A percentile compares a stretch with the other conserved stretches of the same genome.
Conservation (phyloP, 2,329 filamentous ascomycete species). For the Botrytis porri region DNA sequence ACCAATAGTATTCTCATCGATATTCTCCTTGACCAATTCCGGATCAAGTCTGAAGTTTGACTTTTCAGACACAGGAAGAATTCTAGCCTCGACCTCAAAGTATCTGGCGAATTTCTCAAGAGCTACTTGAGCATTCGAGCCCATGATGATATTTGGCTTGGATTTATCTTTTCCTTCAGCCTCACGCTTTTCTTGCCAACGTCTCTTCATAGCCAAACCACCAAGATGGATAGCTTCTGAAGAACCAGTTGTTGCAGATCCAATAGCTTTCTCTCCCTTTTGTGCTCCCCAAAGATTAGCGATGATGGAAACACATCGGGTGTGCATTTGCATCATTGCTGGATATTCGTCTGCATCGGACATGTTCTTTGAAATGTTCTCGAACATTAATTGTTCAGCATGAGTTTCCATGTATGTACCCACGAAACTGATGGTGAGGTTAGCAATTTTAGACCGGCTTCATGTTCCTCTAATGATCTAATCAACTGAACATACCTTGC, state of each 20-base stretch:
- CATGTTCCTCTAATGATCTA: not conserved
- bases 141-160: slow-evolving; percentile 73
- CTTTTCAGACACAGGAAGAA: slow-evolving; percentile 59
- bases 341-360: slow-evolving; percentile 68
- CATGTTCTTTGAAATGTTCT: slow-evolving; percentile 69
- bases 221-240: slow-evolving; percentile 70
- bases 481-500: slow-evolving; percentile 45
- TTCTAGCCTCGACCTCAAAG: slow-evolving; percentile 68
- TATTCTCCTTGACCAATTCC: slow-evolving; percentile 59
- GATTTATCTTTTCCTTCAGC: slow-evolving; percentile 59
- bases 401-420: slow-evolving; percentile 70
- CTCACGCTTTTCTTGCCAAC: slow-evolving; percentile 64
- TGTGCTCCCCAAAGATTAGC: slow-evolving; percentile 63
- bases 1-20: slow-evolving; percentile 77
- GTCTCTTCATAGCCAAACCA: slow-evolving; percentile 70
- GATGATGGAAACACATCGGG: slow-evolving; percentile 67
- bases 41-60: slow-evolving; percentile 62
- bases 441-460: not conserved
- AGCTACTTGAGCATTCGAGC: slow-evolving; percentile 69
- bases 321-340: slow-evolving; percentile 58
- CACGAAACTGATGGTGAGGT: slow-evolving; percentile 52
- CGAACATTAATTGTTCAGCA: slow-evolving; percentile 61
- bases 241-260: slow-evolving; percentile 67
- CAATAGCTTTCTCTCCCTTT: slow-evolving; percentile 61
- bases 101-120: slow-evolving; percentile 72